Evolutionary conservation across 306 rosid species (phyloP), one percentile per base, ranked within the genome.

Genomic region (Sechiopsis laciniata): DNA sequence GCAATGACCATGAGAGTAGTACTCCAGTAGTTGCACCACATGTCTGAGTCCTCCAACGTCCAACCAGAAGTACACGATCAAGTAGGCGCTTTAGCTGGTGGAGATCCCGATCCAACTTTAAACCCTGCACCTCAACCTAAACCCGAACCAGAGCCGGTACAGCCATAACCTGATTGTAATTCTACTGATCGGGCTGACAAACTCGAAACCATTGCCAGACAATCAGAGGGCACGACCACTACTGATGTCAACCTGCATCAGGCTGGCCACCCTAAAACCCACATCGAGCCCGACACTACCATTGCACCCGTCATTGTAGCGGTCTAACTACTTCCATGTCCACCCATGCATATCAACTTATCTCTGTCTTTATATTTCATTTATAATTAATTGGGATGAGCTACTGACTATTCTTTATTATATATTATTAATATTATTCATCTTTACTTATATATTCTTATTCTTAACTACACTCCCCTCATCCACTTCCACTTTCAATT

Each of bases 241-340:
- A 74, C 76, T 60, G 19, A 5, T 35, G 22, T 35, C 19, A 26
- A 26, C 2, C 32, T 26, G 32, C 2, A 26, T 26, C 32, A 26
- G 32, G 32, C 32, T 3, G 64, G 56, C 16, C 65, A 65, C 57
- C 80, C 71, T 76, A 81, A 72, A 77, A 55, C 5, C 22, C 19
- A 10, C 10, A 50, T 16, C 52, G 14, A 50, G 15, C 66, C 81
- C 5, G 75, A 70, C 61, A 78, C 55, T 63, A 76, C 5, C 17
- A 74, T 52, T 61, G 81, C 79, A 53, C 77, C 83, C 76, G 53
- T 63, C 37, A 0, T 32, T 72, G 78, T 66, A 52, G 63, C 80
- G 19, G 61, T 53, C 19, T 77, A 72, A 79, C 63, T 13, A 16
- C 19, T 26, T 26, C 26, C 37, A 32, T 32, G 1, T 58, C 26